Evolutionary conservation across 768 basidiomycete species (phyloP).

Genomic region (Cantharellus anzutake): DNA sequence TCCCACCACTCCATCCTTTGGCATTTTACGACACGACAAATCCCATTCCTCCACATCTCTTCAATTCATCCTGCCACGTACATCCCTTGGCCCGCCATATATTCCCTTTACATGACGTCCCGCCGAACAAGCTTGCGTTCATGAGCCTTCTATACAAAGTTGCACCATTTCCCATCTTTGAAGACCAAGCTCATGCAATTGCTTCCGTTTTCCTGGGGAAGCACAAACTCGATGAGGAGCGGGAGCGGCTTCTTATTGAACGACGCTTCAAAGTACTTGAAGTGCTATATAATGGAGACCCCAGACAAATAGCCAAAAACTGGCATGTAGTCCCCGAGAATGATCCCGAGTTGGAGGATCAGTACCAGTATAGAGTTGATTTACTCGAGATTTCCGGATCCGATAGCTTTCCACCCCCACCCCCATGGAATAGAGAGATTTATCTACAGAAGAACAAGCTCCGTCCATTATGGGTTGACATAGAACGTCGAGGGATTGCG

Average conservation of each 20-base stretch:
- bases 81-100: slow-evolving; percentile 56
- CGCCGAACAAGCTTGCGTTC: slow-evolving; percentile 38
- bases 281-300: background rate
- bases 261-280: too few species aligned
- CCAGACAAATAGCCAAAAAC: background rate
- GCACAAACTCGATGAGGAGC: too few species aligned
- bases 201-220: background rate
- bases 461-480: background rate
- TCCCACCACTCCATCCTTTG: slow-evolving; percentile 13
- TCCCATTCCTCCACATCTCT: slow-evolving; percentile 26
- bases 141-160: slow-evolving; percentile 39
- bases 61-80: slow-evolving; percentile 45
- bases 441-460: background rate
- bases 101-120: slow-evolving; percentile 37
- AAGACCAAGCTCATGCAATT: slow-evolving; percentile 49
- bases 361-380: background rate
- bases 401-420: background rate
- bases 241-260: too few species aligned
- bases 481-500: background rate
- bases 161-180: slow-evolving; percentile 56
- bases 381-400: background rate
- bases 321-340: background rate
- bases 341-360: background rate
- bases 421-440: background rate
- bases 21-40: background rate